phyloP scores from a whole-genome alignment of 78 protist species.

The Guillardia theta region DNA sequence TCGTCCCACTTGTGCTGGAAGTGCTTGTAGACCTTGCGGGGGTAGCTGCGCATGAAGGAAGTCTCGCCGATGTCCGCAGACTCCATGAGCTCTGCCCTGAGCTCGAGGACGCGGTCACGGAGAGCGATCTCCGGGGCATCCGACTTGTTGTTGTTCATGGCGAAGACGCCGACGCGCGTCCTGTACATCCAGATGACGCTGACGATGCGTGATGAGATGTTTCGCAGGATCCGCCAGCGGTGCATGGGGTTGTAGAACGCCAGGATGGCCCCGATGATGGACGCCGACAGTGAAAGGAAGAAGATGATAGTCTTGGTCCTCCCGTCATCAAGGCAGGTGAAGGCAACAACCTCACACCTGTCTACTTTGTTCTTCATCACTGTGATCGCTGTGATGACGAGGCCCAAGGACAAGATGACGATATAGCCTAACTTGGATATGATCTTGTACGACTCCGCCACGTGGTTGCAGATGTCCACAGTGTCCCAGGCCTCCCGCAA shows the following conservation, averaged over 20 bases:
- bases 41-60: background rate
- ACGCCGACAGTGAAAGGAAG: background rate
- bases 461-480: background rate
- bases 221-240: background rate
- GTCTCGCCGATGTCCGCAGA: background rate
- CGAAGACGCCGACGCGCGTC: background rate
- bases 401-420: background rate
- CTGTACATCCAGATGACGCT: too few species aligned
- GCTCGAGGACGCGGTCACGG: background rate
- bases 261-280: background rate
- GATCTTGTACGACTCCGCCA: background rate
- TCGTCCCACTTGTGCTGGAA: background rate
- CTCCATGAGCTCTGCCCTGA: background rate
- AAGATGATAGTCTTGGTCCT: background rate
- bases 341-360: too few species aligned
- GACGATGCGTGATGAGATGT: too few species aligned
- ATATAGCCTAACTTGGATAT: background rate
- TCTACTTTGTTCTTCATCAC: too few species aligned
- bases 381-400: background rate
- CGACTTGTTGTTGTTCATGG: background rate
- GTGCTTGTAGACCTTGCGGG: background rate
- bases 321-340: too few species aligned
- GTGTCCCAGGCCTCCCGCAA: background rate
- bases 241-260: background rate
- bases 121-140: background rate